A percentile compares a stretch with the other conserved stretches of the same genome.
Conservation (phyloP, 2,329 filamentous ascomycete species). For the Cercospora canescens region DNA sequence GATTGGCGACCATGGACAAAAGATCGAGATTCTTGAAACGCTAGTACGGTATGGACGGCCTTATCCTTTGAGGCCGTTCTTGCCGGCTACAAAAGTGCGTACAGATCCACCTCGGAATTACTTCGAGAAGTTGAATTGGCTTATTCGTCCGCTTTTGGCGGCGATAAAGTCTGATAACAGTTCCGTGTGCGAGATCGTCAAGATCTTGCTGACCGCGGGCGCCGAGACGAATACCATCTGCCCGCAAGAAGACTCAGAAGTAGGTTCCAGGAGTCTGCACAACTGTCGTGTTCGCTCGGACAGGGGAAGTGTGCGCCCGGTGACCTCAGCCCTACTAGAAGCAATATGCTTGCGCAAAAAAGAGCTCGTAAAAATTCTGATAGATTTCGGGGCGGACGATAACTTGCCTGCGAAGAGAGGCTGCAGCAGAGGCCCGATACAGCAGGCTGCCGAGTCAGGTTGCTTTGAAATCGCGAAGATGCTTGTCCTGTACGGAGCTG, state of each 20-base stretch:
- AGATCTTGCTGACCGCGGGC: neutral
- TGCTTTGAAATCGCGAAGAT: neutral
- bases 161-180: neutral
- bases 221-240: neutral
- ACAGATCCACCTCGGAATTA: too few relatives aligned
- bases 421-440: neutral
- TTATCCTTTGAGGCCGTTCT: neutral
- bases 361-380: neutral
- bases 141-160: neutral
- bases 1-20: neutral
- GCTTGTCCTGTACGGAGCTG: neutral
- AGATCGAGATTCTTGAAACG: neutral
- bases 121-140: too few relatives aligned
- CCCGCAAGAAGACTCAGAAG: neutral
- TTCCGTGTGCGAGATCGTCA: neutral
- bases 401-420: neutral
- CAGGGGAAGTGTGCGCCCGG: neutral
- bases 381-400: neutral
- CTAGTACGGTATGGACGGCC: neutral
- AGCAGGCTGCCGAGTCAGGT: neutral
- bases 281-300: neutral
- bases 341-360: neutral
- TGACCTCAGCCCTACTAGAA: neutral
- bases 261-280: neutral
- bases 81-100: too few relatives aligned